Evolutionary conservation across 2,329 filamentous ascomycete genomes (phyloP), one percentile per base, ranked within the genome.

Genomic region (Rhynchosporium graminicola): DNA sequence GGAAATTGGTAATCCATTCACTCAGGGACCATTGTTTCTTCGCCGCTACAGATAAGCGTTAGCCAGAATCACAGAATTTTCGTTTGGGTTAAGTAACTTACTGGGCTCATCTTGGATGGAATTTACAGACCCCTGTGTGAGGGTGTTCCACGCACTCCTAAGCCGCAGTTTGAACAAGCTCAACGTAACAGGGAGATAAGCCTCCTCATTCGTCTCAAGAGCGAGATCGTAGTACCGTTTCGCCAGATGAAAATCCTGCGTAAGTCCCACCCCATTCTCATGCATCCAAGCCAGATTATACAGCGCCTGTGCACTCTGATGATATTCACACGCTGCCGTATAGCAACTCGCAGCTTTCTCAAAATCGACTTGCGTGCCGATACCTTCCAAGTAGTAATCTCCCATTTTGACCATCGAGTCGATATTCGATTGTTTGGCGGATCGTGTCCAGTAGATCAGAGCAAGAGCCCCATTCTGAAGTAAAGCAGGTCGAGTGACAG

Each of bases 281-380:
- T 99, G 92, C 94, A 99, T 98, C 95, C 95, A 99, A 4, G 95
- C 96, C 13, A 99, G 81, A 71, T 99, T 98, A 85, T 92, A 99
- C 62, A 97, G 86, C 13, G 96, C 95, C 77, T 99, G 96, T 2
- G 94, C 95, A 70, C 92, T 96, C 73, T 92, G 89, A 69, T 94
- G 87, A 63, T 90, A 92, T 73, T 99, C 95, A 0, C 93, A 93
- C 1, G 95, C 95, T 3, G 91, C 90, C 59, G 90, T 89, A 72
- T 99, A 99, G 78, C 95, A 99, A 50, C 90, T 87, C 0, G 93
- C 92, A 5, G 96, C 96, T 76, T 97, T 97, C 70, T 93, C 88
- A 20, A 90, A 79, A 68, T 96, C 90, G 0, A 80, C 71, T 7
- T 84, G 79, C 0, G 89, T 85, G 3, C 94, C 94, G 29, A 93